A percentile compares a stretch with the other conserved stretches of the same genome.
Evolutionary conservation across 2,329 filamentous ascomycete species (phyloP).

Genomic region (Trichoderma sp.): DNA sequence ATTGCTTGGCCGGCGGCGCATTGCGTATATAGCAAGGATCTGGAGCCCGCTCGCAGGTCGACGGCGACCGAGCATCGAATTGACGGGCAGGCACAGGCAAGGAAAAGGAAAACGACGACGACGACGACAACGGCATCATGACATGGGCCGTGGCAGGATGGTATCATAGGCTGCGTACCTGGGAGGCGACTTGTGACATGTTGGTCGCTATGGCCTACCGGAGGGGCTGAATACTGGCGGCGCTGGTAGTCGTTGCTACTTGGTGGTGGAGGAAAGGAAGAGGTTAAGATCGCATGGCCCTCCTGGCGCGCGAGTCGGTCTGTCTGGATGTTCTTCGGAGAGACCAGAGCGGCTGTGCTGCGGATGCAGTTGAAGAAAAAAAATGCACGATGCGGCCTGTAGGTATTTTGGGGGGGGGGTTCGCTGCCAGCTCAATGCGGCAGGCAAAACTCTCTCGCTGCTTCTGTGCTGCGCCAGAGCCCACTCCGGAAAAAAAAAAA

Average conservation of each 20-base stretch:
- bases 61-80: conserved; percentile 14
- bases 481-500: conserved; percentile 26
- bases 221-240: conserved; percentile 41
- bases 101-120: not conserved
- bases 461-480: conserved; percentile 15
- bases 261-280: conserved; percentile 33
- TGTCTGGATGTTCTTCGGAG: conserved; percentile 11
- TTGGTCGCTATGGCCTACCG: conserved; percentile 54
- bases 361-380: conserved; percentile 29
- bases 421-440: conserved; percentile 17
- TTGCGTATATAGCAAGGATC: not conserved
- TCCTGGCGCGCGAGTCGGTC: conserved; percentile 28
- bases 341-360: conserved; percentile 24
- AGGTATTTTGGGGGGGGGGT: not conserved
- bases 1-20: conserved; percentile 1
- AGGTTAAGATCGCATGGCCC: conserved; percentile 45
- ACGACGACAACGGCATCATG: not conserved
- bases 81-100: not conserved
- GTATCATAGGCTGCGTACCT: conserved; percentile 44
- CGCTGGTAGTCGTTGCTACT: conserved; percentile 37
- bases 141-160: not conserved
- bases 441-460: conserved; percentile 15
- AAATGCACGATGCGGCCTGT: conserved; percentile 26
- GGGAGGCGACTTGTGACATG: conserved; percentile 61
- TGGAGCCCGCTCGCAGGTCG: not conserved